These are phyloP conservation scores for Gossypium australe DNA, from an alignment of 345 rosid genomes.

Conservation along the genomic window DNA sequence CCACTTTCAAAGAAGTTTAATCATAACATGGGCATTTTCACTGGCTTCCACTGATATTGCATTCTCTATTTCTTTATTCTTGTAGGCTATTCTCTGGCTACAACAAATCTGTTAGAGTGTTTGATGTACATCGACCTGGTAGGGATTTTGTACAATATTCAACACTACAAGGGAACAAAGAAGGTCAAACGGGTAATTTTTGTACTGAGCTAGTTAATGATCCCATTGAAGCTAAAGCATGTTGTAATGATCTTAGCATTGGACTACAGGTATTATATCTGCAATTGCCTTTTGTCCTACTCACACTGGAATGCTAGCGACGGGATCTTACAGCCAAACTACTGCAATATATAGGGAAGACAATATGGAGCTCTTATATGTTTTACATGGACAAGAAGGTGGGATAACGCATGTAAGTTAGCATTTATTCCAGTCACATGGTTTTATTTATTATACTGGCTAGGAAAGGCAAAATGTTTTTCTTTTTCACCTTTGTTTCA, in stretches of 20 bases:
- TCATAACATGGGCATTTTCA: neutral
- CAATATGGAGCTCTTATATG: slow-evolving; percentile 86
- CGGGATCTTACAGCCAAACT: slow-evolving; percentile 83
- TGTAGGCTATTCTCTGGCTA: slow-evolving; percentile 88
- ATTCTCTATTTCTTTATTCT: slow-evolving; percentile 19
- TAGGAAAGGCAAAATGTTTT: neutral
- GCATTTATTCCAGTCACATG: slow-evolving; percentile 2
- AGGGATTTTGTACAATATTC: slow-evolving; percentile 76
- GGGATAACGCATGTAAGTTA: slow-evolving; percentile 88
- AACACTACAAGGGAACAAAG: slow-evolving; percentile 74
- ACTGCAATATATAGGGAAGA: slow-evolving; percentile 90
- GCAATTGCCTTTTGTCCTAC: slow-evolving; percentile 75
- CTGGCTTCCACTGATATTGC: slow-evolving; percentile 2
- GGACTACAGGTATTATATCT: slow-evolving; percentile 69
- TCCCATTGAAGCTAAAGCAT: neutral
- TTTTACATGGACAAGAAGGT: slow-evolving; percentile 95
- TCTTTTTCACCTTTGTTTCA: slow-evolving; percentile 26
- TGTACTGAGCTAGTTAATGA: slow-evolving; percentile 8
- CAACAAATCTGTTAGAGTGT: slow-evolving; percentile 75
- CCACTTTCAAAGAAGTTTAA: neutral
- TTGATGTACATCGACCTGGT: slow-evolving; percentile 94
- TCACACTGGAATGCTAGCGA: slow-evolving; percentile 81
- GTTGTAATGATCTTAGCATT: slow-evolving; percentile 13
- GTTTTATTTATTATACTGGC: slow-evolving; percentile 10
- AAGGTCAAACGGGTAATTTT: slow-evolving; percentile 79